Conservation (phyloP, 2,329 filamentous ascomycete species). For the Sarocladium brachiariae region DNA sequence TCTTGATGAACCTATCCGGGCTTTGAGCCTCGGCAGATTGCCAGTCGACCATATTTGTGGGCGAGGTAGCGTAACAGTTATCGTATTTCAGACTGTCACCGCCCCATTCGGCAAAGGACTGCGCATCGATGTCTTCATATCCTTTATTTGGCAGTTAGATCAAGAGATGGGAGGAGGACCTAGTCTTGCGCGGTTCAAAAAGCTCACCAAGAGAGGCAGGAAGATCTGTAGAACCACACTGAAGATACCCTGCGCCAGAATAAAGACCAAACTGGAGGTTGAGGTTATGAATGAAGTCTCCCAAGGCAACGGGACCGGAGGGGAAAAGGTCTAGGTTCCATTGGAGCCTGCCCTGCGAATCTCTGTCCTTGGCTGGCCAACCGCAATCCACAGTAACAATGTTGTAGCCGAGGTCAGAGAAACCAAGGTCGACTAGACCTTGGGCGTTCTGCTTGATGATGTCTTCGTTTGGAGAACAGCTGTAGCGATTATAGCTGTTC, state of each 20-base stretch:
- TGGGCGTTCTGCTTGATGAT: constrained; percentile 41
- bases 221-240: constrained; percentile 34
- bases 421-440: constrained; percentile 44
- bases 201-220: constrained; percentile 36
- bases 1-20: constrained; percentile 35
- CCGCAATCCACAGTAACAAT: constrained; percentile 54
- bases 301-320: constrained; percentile 39
- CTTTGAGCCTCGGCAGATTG: constrained; percentile 31
- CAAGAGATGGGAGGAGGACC: not conserved
- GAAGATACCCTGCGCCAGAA: constrained; percentile 39
- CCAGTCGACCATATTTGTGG: constrained; percentile 34
- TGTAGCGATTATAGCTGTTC: constrained; percentile 51
- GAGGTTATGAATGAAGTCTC: constrained; percentile 40
- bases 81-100: constrained; percentile 49
- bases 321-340: constrained; percentile 46
- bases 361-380: constrained; percentile 37
- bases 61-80: constrained; percentile 40
- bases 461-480: constrained; percentile 27
- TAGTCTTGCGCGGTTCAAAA: not conserved
- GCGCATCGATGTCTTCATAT: constrained; percentile 33
- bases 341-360: constrained; percentile 37
- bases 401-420: constrained; percentile 46
- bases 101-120: constrained; percentile 34
- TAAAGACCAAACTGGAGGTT: constrained; percentile 49
- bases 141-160: constrained; percentile 20